phyloP scores from a whole-genome alignment of 2,329 filamentous ascomycete genomes.

The Cytospora mali region DNA sequence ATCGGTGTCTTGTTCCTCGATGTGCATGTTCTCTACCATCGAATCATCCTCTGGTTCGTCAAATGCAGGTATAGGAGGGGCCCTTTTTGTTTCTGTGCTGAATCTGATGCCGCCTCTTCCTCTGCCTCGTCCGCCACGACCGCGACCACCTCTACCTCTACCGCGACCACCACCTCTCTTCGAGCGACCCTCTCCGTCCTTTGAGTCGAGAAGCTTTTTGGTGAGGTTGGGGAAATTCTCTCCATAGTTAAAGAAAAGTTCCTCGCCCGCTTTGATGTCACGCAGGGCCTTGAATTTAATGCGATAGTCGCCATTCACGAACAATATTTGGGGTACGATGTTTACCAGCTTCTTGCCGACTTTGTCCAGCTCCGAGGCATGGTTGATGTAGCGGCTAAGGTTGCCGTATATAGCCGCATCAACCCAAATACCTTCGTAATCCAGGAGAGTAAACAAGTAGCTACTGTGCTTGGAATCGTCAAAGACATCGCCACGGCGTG shows the following conservation, averaged over 20 bases:
- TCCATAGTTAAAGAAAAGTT: slow-evolving; percentile 82
- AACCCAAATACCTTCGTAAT: slow-evolving; percentile 66
- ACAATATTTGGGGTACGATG: slow-evolving; percentile 65
- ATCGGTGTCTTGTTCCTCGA: slow-evolving; percentile 32
- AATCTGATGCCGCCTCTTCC: slow-evolving; percentile 24
- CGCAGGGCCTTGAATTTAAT: slow-evolving; percentile 73
- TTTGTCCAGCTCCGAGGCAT: slow-evolving; percentile 58
- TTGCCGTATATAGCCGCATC: slow-evolving; percentile 80
- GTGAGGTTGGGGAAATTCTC: slow-evolving; percentile 66
- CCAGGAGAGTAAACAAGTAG: slow-evolving; percentile 64
- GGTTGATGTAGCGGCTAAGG: slow-evolving; percentile 82
- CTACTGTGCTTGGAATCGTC: slow-evolving; percentile 65
- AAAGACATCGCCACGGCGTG: slow-evolving; percentile 61
- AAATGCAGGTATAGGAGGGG: slow-evolving; percentile 9
- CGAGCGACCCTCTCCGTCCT: slow-evolving; percentile 34
- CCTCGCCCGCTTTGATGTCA: slow-evolving; percentile 71
- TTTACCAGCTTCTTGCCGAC: slow-evolving; percentile 53
- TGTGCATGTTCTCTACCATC: background rate
- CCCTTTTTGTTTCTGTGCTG: slow-evolving; percentile 25
- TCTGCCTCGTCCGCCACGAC: slow-evolving; percentile 25
- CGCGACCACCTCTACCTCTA: slow-evolving; percentile 21
- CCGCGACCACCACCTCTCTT: slow-evolving; percentile 21
- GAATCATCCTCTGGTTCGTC: slow-evolving; percentile 20
- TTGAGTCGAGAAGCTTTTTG: slow-evolving; percentile 52
- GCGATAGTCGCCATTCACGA: slow-evolving; percentile 75